A percentile compares a stretch with the other conserved stretches of the same genome.
Evolutionary conservation across 2,329 filamentous ascomycete species (phyloP).

Genomic region (Magnaporthales sp.): DNA sequence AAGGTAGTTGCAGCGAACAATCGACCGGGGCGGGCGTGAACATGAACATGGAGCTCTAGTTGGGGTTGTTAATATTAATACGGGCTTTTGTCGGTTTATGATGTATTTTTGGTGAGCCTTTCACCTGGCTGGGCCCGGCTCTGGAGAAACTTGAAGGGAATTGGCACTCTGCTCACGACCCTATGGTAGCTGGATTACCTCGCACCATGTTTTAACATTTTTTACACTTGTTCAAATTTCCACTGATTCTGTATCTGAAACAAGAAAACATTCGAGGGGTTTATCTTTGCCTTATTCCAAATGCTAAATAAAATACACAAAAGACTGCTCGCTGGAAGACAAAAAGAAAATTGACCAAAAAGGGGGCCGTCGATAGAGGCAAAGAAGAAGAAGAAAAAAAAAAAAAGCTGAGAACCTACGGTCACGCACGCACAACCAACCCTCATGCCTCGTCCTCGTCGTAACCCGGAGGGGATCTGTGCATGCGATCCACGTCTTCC

Average conservation of each 20-base stretch:
- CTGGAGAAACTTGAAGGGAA: background rate
- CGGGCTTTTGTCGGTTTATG: background rate
- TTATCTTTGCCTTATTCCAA: background rate
- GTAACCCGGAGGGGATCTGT: too few species aligned
- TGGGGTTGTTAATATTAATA: background rate
- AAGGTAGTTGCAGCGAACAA: background rate
- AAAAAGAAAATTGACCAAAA: too few species aligned
- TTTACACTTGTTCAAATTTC: background rate
- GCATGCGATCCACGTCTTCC: too few species aligned
- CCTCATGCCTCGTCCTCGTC: too few species aligned
- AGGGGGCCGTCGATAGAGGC: too few species aligned
- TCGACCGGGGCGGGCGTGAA: background rate
- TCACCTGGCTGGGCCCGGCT: too few species aligned
- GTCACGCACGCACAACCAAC: too few species aligned
- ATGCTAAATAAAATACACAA: background rate
- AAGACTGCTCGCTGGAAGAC: background rate
- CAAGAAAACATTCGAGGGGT: background rate
- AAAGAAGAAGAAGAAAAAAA: too few species aligned
- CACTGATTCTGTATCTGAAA: background rate
- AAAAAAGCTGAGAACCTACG: too few species aligned
- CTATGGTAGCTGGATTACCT: background rate
- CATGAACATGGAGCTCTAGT: background rate
- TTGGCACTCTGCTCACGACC: background rate
- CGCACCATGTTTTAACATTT: background rate
- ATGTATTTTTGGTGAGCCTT: background rate